Conservation (phyloP, 2,329 filamentous ascomycete genomes). For the Dactylonectria macrodidyma region DNA sequence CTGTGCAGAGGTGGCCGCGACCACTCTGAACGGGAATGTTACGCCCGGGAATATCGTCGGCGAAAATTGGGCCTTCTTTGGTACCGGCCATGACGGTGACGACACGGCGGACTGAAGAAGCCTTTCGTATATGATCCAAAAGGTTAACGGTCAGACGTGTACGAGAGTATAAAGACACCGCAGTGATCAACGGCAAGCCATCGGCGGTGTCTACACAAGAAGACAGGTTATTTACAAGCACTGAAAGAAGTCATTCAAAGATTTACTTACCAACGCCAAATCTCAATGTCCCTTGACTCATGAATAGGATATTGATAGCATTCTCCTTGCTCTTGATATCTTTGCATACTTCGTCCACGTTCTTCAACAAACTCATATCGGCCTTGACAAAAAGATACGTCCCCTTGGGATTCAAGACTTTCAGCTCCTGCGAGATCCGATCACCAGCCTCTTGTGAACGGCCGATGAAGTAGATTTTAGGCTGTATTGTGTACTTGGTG, state of each 20-base stretch:
- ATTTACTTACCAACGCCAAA: conserved; percentile 37
- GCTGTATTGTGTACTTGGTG: conserved; percentile 55
- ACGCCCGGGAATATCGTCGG: conserved; percentile 44
- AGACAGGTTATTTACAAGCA: not conserved
- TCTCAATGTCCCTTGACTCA: conserved; percentile 57
- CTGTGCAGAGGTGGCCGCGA: conserved; percentile 43
- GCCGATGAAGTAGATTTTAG: conserved; percentile 67
- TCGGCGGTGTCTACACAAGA: conserved; percentile 66
- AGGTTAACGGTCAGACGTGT: conserved; percentile 71
- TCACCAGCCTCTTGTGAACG: conserved; percentile 56
- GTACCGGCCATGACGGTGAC: conserved; percentile 47
- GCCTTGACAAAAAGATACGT: conserved; percentile 63
- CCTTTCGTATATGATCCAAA: conserved; percentile 64
- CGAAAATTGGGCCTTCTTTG: conserved; percentile 35
- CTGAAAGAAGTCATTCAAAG: not conserved
- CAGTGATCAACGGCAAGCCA: conserved; percentile 66
- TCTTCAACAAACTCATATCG: conserved; percentile 65
- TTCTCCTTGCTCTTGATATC: conserved; percentile 61
- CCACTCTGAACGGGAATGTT: conserved; percentile 38
- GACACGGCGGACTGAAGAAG: conserved; percentile 40
- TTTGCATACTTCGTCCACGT: conserved; percentile 64
- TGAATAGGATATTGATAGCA: conserved; percentile 62
- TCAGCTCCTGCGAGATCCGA: conserved; percentile 58
- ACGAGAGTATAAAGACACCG: conserved; percentile 70
- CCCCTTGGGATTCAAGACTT: conserved; percentile 58